Evolutionary conservation across 306 rosid genomes (phyloP), one percentile per base, ranked within the genome.

Genomic region (Coriaria nepalensis): DNA sequence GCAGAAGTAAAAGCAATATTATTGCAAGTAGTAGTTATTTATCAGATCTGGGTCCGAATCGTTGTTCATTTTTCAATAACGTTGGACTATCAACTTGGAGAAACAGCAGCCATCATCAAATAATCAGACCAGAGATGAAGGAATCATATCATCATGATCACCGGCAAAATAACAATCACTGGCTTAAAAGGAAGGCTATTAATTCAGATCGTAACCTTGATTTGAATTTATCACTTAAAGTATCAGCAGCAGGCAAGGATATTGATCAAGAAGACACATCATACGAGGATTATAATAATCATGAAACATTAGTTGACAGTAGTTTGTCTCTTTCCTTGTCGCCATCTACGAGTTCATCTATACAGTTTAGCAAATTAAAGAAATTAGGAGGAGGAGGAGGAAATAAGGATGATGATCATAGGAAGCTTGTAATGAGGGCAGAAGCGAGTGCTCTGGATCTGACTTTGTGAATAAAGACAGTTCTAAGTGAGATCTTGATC

Each of bases 381-480:
- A 10, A 40, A 15, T 39, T 36, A 47, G 37, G 63, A 13, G 11
- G 40, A 12, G 54, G 29, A 20, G 29, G 29, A 20, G 3, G 29
- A 20, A 20, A 20, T 20, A 3, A 20, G 29, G 29, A 20, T 20
- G 1, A 20, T 14, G 7, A 29, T 43, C 39, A 50, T 36, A 32
- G 47, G 51, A 60, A 49, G 50, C 55, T 7, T 40, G 50, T 52
- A 49, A 60, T 43, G 50, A 38, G 10, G 32, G 55, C 50, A 42
- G 35, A 11, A 15, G 48, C 65, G 49, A 65, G 72, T 61, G 65
- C 76, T 56, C 72, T 71, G 44, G 72, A 71, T 68, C 76, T 68
- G 71, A 65, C 72, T 60, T 51, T 68, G 14, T 68, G 75, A 73
- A 68, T 68, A 20, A 60, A 51, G 71, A 67, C 64, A 62, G 57